These are phyloP conservation scores for Monosporascus sp. DNA, from an alignment of 2,329 filamentous ascomycete species.

Conservation along the genomic window DNA sequence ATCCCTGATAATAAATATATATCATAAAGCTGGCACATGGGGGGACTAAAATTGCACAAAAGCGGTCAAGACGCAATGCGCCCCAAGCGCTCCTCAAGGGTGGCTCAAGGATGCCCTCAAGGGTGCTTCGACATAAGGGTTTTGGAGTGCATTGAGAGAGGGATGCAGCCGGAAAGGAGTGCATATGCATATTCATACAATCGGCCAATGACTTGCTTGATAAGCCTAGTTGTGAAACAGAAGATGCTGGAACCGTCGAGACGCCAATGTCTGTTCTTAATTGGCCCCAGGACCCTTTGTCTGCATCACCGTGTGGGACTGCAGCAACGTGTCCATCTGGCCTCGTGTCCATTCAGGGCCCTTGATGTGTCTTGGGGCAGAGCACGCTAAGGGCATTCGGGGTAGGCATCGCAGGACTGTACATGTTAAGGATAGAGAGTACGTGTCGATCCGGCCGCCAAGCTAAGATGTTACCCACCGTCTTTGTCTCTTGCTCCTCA, in stretches of 20 bases:
- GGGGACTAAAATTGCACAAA: neutral
- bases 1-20: too few relatives aligned
- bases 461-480: slow-evolving; percentile 15
- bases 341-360: slow-evolving; percentile 2
- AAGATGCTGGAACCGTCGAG: slow-evolving; percentile 29
- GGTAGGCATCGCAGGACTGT: neutral
- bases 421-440: slow-evolving; percentile 18
- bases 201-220: slow-evolving; percentile 23
- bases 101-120: neutral
- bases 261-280: slow-evolving; percentile 11
- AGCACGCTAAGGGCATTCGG: neutral
- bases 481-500: slow-evolving; percentile 9
- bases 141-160: neutral
- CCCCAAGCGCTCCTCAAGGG: neutral
- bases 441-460: slow-evolving; percentile 14
- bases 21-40: neutral
- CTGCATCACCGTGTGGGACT: slow-evolving; percentile 6
- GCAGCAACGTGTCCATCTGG: slow-evolving; percentile 24
- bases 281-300: neutral
- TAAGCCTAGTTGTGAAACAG: slow-evolving; percentile 30
- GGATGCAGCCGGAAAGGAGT: slow-evolving; percentile 35
- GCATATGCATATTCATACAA: slow-evolving; percentile 22
- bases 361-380: neutral
- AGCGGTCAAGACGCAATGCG: neutral
- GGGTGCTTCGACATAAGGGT: neutral